Evolutionary conservation across 352 stramenopile species (phyloP), one percentile per base, ranked within the genome.

Genomic region (Phytophthora pluvialis): DNA sequence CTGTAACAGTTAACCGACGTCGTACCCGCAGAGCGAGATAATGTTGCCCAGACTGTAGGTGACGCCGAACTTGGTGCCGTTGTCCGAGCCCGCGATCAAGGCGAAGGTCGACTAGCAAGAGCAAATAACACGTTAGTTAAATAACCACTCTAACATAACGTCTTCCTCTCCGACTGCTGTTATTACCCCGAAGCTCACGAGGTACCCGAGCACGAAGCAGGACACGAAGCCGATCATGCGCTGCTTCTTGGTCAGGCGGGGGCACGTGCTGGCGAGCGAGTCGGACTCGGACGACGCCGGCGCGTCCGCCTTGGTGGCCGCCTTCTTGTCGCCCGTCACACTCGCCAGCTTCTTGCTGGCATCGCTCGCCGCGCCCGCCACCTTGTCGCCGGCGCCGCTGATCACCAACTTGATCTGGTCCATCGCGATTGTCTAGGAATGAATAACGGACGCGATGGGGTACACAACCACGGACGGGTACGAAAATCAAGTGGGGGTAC

Each of bases 391-490:
- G 7, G 78, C 73, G 35, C 45, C 65, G 28, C 42, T 74, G 58
- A 91, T 91, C 61, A 91, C 88, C 49, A 90, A 70, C 68, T 88
- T 89, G 64, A 92, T 92, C 45, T 90, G 81, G 47, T 92, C 81
- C 83, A 92, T 92, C 1, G 33, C 38, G 58, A 28, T n/a, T 33
- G 18, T 67, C 25, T 4, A 33, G 36, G 33, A 72, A 67, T 72
- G 57, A 36, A 21, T 50, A 66, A 66, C 55, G 63, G 63, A 66
- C 48, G 18, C 40, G 40, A 40, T 36, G 21, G 42, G 15, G 29
- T 21, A 29, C 32, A 54, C 1, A 31, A 40, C 13, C n/a, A n/a
- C n/a, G n/a, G n/a, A 51, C 10, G 42, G 42, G 21, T 47, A 47
- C 42, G 36, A n/a, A n/a, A n/a, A n/a, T n/a, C n/a, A n/a, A n/a